Evolutionary conservation across 805 yeast genomes (phyloP).

Genomic region (Starmerella cellae): DNA sequence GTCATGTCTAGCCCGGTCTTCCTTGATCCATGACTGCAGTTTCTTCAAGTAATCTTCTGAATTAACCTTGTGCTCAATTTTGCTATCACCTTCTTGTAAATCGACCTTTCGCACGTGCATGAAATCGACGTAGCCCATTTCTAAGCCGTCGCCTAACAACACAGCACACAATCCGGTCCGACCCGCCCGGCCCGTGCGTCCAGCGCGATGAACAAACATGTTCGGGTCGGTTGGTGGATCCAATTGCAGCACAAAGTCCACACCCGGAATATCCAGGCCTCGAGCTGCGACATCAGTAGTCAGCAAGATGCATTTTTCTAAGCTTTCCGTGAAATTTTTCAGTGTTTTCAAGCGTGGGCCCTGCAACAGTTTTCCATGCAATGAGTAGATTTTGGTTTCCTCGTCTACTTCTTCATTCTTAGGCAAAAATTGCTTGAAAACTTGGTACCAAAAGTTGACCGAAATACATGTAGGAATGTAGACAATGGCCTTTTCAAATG

Average conservation of each 20-base stretch:
- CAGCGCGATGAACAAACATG: slow-evolving; percentile 83
- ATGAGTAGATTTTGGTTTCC: slow-evolving; percentile 40
- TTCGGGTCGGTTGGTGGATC: slow-evolving; percentile 94
- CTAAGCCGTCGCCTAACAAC: slow-evolving; percentile 60
- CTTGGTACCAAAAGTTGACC: slow-evolving; percentile 50
- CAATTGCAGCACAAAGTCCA: slow-evolving; percentile 81
- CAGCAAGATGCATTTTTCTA: slow-evolving; percentile 47
- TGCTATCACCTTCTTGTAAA: slow-evolving; percentile 27
- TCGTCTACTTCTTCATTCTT: neutral
- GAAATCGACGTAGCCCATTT: slow-evolving; percentile 68
- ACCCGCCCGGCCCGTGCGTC: slow-evolving; percentile 91
- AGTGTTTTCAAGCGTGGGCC: slow-evolving; percentile 65
- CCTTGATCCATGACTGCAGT: slow-evolving; percentile 43
- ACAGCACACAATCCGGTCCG: slow-evolving; percentile 66
- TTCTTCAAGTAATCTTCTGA: slow-evolving; percentile 17
- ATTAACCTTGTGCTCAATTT: slow-evolving; percentile 1
- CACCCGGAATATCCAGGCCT: slow-evolving; percentile 91
- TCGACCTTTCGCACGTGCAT: slow-evolving; percentile 57
- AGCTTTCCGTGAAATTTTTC: slow-evolving; percentile 38
- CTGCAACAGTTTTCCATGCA: slow-evolving; percentile 86
- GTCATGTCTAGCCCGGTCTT: slow-evolving; percentile 73
- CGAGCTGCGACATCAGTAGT: slow-evolving; percentile 99
- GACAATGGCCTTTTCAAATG: slow-evolving; percentile 69
- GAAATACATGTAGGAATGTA: slow-evolving; percentile 84
- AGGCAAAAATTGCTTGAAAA: slow-evolving; percentile 10